Evolutionary conservation across 2,329 filamentous ascomycete genomes (phyloP).

Genomic region (Colletotrichum sp.): DNA sequence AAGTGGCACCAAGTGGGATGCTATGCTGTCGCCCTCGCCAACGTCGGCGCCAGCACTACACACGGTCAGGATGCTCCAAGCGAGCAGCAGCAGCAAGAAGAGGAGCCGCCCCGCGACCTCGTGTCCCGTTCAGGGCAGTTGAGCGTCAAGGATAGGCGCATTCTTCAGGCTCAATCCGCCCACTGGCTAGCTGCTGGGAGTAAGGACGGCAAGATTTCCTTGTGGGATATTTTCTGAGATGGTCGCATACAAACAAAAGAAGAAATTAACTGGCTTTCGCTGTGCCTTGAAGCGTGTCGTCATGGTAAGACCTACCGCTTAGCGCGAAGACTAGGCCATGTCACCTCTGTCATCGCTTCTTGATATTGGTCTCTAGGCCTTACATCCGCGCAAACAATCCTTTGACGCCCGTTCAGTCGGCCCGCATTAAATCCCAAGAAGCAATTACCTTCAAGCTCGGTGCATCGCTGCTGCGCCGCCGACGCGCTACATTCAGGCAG

Average conservation of each 20-base stretch:
- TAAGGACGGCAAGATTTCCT: slow-evolving; percentile 92
- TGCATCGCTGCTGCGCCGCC: background rate
- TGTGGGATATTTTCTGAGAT: slow-evolving; percentile 91
- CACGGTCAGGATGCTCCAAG: background rate
- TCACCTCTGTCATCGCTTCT: background rate
- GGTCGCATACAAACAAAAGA: background rate
- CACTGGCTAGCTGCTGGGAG: slow-evolving; percentile 92
- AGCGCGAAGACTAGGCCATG: background rate
- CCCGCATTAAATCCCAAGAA: background rate
- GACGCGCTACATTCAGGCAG: background rate
- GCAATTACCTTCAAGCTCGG: background rate
- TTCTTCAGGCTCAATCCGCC: slow-evolving; percentile 67
- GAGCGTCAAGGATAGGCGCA: slow-evolving; percentile 67
- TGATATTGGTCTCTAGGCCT: background rate
- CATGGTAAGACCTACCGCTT: slow-evolving; percentile 2
- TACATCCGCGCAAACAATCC: background rate
- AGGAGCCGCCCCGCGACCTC: slow-evolving; percentile 3
- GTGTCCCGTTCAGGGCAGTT: slow-evolving; percentile 25
- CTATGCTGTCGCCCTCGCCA: slow-evolving; percentile 79
- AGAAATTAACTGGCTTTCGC: background rate
- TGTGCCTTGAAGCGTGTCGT: background rate
- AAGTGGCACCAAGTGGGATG: slow-evolving; percentile 94
- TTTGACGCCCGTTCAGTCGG: background rate
- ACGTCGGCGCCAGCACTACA: slow-evolving; percentile 29
- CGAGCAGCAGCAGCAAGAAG: background rate